These are phyloP conservation scores for Colletotrichum euphorbiae DNA, from an alignment of 2,329 filamentous ascomycete genomes.

Conservation along the genomic window DNA sequence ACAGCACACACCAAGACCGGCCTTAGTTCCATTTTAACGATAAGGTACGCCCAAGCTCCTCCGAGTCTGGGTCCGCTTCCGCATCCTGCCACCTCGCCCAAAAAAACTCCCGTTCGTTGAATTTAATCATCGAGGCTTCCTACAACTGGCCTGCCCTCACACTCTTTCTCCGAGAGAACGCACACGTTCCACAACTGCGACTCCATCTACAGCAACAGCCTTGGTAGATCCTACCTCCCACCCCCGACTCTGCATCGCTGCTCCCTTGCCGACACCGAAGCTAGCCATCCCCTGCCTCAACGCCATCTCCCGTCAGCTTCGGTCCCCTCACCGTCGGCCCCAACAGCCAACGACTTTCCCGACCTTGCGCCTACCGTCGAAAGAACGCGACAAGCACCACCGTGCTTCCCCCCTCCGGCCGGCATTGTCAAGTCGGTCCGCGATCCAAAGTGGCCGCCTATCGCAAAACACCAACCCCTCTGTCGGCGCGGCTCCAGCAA, in stretches of 20 bases:
- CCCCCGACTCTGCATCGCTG: not conserved
- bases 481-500: conserved; percentile 42
- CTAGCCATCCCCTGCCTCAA: conserved; percentile 7
- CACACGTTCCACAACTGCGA: not conserved
- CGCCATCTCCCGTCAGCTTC: conserved; percentile 1
- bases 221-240: not conserved
- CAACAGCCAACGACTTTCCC: not conserved
- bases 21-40: conserved; percentile 29
- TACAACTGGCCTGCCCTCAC: not conserved
- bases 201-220: not conserved
- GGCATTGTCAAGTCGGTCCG: conserved; percentile 2
- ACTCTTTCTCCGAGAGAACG: conserved; percentile 22
- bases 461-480: conserved; percentile 24
- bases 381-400: conserved; percentile 16
- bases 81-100: conserved; percentile 39
- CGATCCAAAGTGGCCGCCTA: conserved; percentile 32
- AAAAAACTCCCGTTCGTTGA: conserved; percentile 29
- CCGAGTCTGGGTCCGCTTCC: conserved; percentile 21
- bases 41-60: conserved; percentile 37
- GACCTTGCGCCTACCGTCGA: conserved; percentile 11
- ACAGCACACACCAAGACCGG: conserved; percentile 9
- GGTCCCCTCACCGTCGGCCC: conserved; percentile 15
- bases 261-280: conserved; percentile 15
- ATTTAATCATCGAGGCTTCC: conserved; percentile 29
- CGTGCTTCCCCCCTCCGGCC: conserved; percentile 3